A percentile compares a stretch with the other conserved stretches of the same genome.
phyloP scores from a whole-genome alignment of 2,329 filamentous ascomycete species.

The Fusarium tjaetaba region DNA sequence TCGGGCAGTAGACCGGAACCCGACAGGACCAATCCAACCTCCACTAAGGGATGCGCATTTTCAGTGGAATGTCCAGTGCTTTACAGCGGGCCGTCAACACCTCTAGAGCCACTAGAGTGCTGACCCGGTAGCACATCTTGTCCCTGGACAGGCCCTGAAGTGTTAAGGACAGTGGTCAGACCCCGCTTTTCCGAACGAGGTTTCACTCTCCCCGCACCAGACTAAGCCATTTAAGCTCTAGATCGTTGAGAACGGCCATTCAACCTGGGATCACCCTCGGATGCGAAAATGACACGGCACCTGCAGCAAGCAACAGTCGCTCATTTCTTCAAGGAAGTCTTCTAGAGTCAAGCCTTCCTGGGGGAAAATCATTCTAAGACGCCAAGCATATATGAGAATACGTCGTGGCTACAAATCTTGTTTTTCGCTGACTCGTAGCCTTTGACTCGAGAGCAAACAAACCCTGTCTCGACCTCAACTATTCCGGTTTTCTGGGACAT shows the following conservation, averaged over 20 bases:
- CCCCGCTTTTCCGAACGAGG: conserved; percentile 42
- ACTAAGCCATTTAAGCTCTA: conserved; percentile 39
- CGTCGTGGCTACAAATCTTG: neutral
- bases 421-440: neutral
- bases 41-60: neutral
- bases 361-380: conserved; percentile 14
- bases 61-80: conserved; percentile 3
- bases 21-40: neutral
- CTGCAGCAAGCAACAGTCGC: conserved; percentile 9
- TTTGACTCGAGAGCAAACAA: conserved; percentile 6
- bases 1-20: neutral
- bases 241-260: conserved; percentile 15
- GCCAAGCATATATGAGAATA: conserved; percentile 4
- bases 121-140: conserved; percentile 20
- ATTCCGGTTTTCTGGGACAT: neutral
- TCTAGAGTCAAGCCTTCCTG: conserved; percentile 13
- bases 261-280: conserved; percentile 18
- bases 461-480: neutral
- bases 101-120: conserved; percentile 9
- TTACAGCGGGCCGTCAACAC: conserved; percentile 6
- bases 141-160: conserved; percentile 9
- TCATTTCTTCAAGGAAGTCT: neutral
- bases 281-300: conserved; percentile 35
- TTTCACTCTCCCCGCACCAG: conserved; percentile 43
- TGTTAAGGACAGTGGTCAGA: conserved; percentile 2